phyloP scores from a whole-genome alignment of 139 green algal genomes.

The Volvox reticuliferus region DNA sequence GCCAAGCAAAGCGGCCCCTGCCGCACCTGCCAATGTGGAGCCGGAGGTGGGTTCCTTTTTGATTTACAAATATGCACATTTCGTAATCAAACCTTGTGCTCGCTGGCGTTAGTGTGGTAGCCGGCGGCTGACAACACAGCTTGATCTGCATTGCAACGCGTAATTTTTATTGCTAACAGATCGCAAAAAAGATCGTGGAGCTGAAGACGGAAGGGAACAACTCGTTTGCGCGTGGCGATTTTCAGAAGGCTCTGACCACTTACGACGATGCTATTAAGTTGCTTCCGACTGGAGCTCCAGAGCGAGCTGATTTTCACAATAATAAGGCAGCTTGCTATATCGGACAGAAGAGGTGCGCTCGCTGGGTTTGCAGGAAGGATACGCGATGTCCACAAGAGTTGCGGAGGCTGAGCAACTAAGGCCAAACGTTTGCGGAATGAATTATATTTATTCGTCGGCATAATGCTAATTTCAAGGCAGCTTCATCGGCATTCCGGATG shows the following conservation, averaged over 20 bases:
- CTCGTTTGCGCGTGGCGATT: conserved; percentile 82
- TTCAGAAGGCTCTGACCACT: conserved; percentile 72
- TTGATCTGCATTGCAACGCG: background rate
- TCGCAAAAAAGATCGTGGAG: conserved; percentile 53
- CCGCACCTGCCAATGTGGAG: conserved; percentile 27
- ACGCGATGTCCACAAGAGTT: conserved; percentile 1
- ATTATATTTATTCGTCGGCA: too few species aligned
- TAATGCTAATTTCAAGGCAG: too few species aligned
- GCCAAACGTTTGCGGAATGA: too few species aligned
- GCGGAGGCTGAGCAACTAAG: background rate
- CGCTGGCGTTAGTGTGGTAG: background rate
- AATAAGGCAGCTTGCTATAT: conserved; percentile 90
- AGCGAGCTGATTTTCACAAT: conserved; percentile 78
- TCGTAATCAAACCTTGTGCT: background rate
- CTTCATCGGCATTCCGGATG: too few species aligned
- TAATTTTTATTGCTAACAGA: background rate
- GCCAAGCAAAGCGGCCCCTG: background rate
- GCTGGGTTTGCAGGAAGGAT: background rate
- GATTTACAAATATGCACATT: background rate
- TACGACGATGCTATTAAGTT: conserved; percentile 83
- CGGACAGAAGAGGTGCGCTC: conserved; percentile 72
- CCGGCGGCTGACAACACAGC: conserved; percentile 9
- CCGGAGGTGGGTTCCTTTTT: conserved; percentile 2
- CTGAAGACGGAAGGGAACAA: conserved; percentile 82
- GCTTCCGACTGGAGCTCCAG: conserved; percentile 60